phyloP scores from a whole-genome alignment of 208 protist genomes.

The Porcisia hertigi region DNA sequence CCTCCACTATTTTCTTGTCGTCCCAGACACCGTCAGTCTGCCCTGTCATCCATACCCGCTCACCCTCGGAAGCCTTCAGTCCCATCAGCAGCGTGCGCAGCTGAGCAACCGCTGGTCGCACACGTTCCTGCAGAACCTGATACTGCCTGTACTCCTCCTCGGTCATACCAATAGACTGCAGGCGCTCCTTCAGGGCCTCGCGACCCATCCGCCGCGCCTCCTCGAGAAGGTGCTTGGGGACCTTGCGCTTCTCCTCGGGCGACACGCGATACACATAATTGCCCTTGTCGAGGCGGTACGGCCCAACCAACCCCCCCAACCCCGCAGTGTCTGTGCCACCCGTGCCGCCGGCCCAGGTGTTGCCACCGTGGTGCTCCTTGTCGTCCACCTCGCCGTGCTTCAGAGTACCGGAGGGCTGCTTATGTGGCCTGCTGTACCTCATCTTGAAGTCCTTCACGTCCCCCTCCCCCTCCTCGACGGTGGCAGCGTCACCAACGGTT shows the following conservation, averaged over 20 bases:
- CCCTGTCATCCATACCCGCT: slow-evolving; percentile 84
- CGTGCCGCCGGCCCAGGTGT: slow-evolving; percentile 92
- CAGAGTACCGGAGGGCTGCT: slow-evolving; percentile 69
- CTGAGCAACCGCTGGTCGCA: slow-evolving; percentile 60
- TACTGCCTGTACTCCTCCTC: slow-evolving; percentile 70
- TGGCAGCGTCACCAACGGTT: slow-evolving; percentile 38
- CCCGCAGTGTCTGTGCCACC: slow-evolving; percentile 87
- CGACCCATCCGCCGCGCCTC: slow-evolving; percentile 80
- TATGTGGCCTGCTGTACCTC: slow-evolving; percentile 70
- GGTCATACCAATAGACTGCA: slow-evolving; percentile 79
- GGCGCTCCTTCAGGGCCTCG: slow-evolving; percentile 66
- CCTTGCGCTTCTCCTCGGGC: slow-evolving; percentile 85
- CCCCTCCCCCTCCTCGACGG: slow-evolving; percentile 25
- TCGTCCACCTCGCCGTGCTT: slow-evolving; percentile 93
- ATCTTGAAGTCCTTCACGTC: slow-evolving; percentile 51
- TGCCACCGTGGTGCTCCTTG: slow-evolving; percentile 91
- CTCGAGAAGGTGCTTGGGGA: slow-evolving; percentile 76
- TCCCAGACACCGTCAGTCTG: slow-evolving; percentile 92
- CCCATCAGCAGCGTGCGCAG: slow-evolving; percentile 74
- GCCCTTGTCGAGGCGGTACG: slow-evolving; percentile 91
- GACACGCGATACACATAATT: slow-evolving; percentile 86
- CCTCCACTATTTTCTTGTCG: slow-evolving; percentile 92
- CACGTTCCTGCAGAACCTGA: slow-evolving; percentile 57
- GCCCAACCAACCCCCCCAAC: slow-evolving; percentile 83
- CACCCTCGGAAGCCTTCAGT: slow-evolving; percentile 82